Conservation (phyloP, 2,329 filamentous ascomycete genomes). For the Hansfordia pulvinata region DNA sequence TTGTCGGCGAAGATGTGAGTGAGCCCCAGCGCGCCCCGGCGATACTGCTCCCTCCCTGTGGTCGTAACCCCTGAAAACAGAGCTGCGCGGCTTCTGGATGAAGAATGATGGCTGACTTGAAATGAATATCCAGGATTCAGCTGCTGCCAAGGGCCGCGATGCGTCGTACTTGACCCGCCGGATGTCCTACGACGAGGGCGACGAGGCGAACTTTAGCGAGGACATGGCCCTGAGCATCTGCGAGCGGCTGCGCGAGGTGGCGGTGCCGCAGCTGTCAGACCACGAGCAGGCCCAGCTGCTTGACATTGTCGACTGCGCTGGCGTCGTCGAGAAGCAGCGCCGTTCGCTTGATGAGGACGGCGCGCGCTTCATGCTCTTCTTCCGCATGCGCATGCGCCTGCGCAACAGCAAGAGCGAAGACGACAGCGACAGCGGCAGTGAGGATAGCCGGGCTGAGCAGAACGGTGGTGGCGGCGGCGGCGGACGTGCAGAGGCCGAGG, state of each 20-base stretch:
- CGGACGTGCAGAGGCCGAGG: too few relatives aligned
- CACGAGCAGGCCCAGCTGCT: slow-evolving; percentile 78
- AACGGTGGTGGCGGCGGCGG: too few relatives aligned
- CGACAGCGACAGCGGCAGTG: too few relatives aligned
- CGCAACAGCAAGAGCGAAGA: slow-evolving; percentile 49
- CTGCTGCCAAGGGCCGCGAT: slow-evolving; percentile 10
- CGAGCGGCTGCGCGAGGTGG: slow-evolving; percentile 60
- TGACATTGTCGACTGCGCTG: slow-evolving; percentile 73
- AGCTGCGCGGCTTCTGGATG: too few relatives aligned
- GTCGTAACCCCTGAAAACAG: too few relatives aligned
- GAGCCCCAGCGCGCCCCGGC: too few relatives aligned
- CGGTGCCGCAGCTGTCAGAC: slow-evolving; percentile 68
- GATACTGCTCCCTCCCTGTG: too few relatives aligned
- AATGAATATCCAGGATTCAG: neutral
- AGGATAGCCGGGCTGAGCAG: too few relatives aligned
- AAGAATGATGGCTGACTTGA: too few relatives aligned
- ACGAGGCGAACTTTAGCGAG: slow-evolving; percentile 57
- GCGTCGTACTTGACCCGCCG: slow-evolving; percentile 23
- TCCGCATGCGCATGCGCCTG: slow-evolving; percentile 66
- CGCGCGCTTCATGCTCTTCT: slow-evolving; percentile 76
- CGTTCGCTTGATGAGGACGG: slow-evolving; percentile 86
- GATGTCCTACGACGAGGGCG: slow-evolving; percentile 32
- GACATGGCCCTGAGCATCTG: slow-evolving; percentile 56
- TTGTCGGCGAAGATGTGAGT: slow-evolving; percentile 22
- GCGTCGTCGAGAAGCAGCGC: slow-evolving; percentile 73